Evolutionary conservation across 1,284 basidiomycete species (phyloP), one percentile per base, ranked within the genome.

Genomic region (Naganishia cerealis): DNA sequence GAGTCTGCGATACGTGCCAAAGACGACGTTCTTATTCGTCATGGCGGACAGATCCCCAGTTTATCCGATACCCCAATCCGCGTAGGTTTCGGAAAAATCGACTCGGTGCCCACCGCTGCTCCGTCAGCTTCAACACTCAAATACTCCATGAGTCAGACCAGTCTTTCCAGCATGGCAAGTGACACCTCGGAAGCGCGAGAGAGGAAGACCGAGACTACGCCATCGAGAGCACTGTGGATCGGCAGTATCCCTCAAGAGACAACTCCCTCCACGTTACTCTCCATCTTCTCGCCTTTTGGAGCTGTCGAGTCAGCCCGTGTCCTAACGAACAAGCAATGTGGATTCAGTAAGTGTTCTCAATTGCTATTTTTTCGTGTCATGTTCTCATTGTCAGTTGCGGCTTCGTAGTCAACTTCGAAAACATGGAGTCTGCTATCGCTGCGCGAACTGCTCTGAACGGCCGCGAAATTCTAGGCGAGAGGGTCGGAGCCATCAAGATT

Each of bases 41-140:
- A 97, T 46, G 92, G 92, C 46, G 94, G 94, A 5, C 91, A 94
- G 72, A 92, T 97, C 72, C 72, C 82, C 3, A 90, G 91, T 66
- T 90, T 94, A 86, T 90, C 90, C 13, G 93, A 92, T 73, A 92
- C 91, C 15, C 91, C 91, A 0, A 94, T 99, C 62, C 89, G 95
- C 55, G 94, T 99, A 74, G 96, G 96, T 5, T 99, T 95, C 77
- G 95, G 95, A 53, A 98, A 98, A 80, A 93, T 93, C 2, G 94
- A 96, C 75, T 93, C 92, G 75, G 90, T 91, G 9, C 92, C 81
- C 0, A 76, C 90, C 36, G 89, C 91, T 54, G 90, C 91, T 8
- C 90, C 92, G 38, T 88, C 89, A 40, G 72, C 72, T 16, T 74
- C 66, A 43, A 70, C 67, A 33, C 57, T 72, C 65, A 43, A 71